phyloP scores from a whole-genome alignment of 768 basidiomycete species.

The Macrolepiota albuminosa region DNA sequence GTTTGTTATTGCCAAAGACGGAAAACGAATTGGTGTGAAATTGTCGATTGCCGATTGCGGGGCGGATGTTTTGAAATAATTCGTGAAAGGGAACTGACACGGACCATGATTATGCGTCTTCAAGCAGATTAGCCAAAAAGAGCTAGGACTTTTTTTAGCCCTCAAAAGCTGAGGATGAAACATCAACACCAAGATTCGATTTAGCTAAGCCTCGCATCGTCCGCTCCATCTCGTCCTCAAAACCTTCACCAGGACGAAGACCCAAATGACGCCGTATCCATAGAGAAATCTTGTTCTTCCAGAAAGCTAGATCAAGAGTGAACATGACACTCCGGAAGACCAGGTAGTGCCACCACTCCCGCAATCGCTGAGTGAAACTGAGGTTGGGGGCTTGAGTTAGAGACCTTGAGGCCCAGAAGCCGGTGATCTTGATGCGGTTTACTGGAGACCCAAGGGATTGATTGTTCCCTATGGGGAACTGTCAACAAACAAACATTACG shows the following conservation, averaged over 20 bases:
- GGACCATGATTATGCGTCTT: neutral
- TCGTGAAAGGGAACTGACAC: neutral
- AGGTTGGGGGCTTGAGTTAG: constrained; percentile 43
- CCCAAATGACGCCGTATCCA: constrained; percentile 41
- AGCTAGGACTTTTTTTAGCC: constrained; percentile 26
- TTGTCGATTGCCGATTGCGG: neutral
- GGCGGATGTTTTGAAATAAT: neutral
- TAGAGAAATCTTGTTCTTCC: constrained; percentile 48
- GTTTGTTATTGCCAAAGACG: neutral
- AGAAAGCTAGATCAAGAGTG: constrained; percentile 70
- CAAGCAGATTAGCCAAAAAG: neutral
- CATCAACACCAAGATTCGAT: constrained; percentile 74
- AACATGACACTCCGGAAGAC: constrained; percentile 64
- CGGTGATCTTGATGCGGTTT: constrained; percentile 87
- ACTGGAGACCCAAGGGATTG: constrained; percentile 82
- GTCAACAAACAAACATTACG: constrained; percentile 26
- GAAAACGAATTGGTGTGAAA: neutral
- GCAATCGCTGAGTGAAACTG: constrained; percentile 33
- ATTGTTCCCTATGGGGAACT: constrained; percentile 54
- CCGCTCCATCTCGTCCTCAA: constrained; percentile 81
- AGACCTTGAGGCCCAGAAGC: constrained; percentile 73
- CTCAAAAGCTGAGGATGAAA: constrained; percentile 51
- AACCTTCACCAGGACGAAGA: constrained; percentile 39
- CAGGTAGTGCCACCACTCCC: constrained; percentile 54
- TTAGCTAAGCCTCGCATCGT: constrained; percentile 74